Percentiles rank a stretch among this genome's conserved stretches.
These are phyloP conservation scores for Elsinoe fawcettii DNA, from an alignment of 2,329 filamentous ascomycete species.

Conservation along the genomic window DNA sequence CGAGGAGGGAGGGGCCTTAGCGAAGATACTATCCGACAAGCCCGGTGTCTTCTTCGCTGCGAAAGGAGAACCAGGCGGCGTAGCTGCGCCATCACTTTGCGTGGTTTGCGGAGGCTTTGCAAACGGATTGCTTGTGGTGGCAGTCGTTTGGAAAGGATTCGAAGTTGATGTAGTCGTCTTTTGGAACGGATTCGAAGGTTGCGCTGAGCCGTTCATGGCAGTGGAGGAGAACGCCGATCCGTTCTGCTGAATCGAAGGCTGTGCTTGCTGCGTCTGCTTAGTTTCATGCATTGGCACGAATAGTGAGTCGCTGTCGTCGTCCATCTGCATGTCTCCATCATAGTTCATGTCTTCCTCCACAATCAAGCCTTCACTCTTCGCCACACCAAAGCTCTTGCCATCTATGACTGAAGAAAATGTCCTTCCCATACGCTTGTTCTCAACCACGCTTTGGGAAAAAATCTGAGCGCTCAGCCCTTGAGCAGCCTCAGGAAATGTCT, in stretches of 20 bases:
- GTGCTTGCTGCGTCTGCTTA: background rate
- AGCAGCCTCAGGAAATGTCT: conserved; percentile 25
- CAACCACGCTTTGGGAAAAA: conserved; percentile 49
- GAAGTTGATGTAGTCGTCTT: background rate
- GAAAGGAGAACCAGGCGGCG: background rate
- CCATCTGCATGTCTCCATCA: conserved; percentile 25
- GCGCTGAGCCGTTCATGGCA: background rate
- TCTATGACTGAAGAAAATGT: conserved; percentile 50
- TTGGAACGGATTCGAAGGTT: conserved; percentile 2
- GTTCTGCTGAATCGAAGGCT: background rate
- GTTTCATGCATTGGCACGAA: conserved; percentile 32
- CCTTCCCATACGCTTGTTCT: conserved; percentile 50
- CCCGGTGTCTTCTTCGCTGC: background rate
- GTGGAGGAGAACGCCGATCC: background rate
- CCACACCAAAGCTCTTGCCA: conserved; percentile 47
- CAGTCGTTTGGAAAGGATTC: conserved; percentile 10
- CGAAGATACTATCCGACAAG: conserved; percentile 1
- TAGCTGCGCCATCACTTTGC: background rate
- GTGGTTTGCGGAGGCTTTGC: conserved; percentile 12
- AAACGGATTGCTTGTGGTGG: conserved; percentile 11
- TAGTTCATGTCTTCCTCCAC: conserved; percentile 33
- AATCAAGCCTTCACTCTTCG: conserved; percentile 43
- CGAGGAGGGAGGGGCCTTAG: background rate
- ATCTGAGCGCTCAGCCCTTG: conserved; percentile 38
- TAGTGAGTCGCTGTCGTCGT: conserved; percentile 32